phyloP scores from a whole-genome alignment of 2,329 filamentous ascomycete species.

The Fusarium sp. region DNA sequence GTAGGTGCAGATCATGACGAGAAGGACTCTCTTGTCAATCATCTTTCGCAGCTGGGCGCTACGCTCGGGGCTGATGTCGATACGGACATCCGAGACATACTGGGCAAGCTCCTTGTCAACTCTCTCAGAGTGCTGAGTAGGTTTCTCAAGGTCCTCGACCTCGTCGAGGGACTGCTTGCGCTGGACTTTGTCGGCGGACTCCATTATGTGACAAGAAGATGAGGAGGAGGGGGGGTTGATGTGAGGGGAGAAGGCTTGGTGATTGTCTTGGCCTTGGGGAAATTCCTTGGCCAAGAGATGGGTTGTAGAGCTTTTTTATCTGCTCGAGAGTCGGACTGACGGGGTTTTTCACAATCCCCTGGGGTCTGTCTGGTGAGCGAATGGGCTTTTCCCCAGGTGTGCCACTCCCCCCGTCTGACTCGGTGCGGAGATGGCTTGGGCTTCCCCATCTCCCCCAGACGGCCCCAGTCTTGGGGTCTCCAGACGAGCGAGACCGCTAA shows the following conservation, averaged over 20 bases:
- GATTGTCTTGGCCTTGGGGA: neutral
- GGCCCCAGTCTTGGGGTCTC: neutral
- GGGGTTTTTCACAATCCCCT: neutral
- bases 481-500: neutral
- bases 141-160: slow-evolving; percentile 55
- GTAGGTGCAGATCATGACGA: slow-evolving; percentile 80
- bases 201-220: slow-evolving; percentile 12
- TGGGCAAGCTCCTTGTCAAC: slow-evolving; percentile 76
- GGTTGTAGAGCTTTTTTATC: neutral
- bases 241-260: neutral
- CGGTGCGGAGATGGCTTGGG: slow-evolving; percentile 7
- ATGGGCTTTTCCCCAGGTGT: slow-evolving; percentile 2
- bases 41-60: slow-evolving; percentile 70
- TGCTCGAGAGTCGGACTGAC: neutral
- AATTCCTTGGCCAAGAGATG: neutral
- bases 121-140: slow-evolving; percentile 58
- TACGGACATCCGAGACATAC: slow-evolving; percentile 68
- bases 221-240: neutral
- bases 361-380: neutral
- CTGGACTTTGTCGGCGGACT: slow-evolving; percentile 14
- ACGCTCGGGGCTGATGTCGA: slow-evolving; percentile 71
- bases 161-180: slow-evolving; percentile 40
- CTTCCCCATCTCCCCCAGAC: slow-evolving; percentile 10
- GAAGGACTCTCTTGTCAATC: slow-evolving; percentile 76
- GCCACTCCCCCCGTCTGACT: neutral